Evolutionary conservation across 2,329 filamentous ascomycete genomes (phyloP), one percentile per base, ranked within the genome.

Genomic region (Monosporascus sp.): DNA sequence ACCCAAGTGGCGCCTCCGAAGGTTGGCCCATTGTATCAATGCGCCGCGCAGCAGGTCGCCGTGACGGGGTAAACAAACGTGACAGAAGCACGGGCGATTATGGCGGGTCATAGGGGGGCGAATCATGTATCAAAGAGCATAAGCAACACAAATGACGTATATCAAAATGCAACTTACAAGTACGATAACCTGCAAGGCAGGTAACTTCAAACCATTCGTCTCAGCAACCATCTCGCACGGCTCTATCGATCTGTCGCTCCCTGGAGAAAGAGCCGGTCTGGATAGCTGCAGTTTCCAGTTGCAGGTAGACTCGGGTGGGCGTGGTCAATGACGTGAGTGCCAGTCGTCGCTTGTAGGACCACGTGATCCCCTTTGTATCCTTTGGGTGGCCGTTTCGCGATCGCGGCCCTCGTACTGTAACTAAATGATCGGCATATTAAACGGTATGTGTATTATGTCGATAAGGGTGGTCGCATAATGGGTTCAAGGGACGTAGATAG

Each of bases 111-210:
- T 41, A 41, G 7, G 38, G 38, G 38, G 9, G 38, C 38, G 17
- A n/a, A 41, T 20, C 38, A 41, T 3, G 18, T 11, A n/a, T 15
- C 6, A 25, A 22, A 44, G 22, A 44, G 22, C 14, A 25, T 25
- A 44, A 15, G 7, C 14, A 31, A 46, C n/a, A 27, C 5, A 17
- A 11, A 22, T 9, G 14, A 25, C 17, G 8, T 25, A 38, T 50
- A 52, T 51, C 14, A 51, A 47, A 44, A 55, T 50, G 54, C 49
- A 50, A 79, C 85, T 75, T 74, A 90, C 87, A 75, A 90, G 70
- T 54, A 90, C 77, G 72, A 90, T 89, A 47, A 90, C 84, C 71
- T 90, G 86, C 71, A 90, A 72, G 41, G 82, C 81, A 67, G 82
- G 78, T 52, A 54, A 47, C 50, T 51, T 58, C 44, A 55, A 57